Evolutionary conservation across 2,329 filamentous ascomycete genomes (phyloP).

Genomic region (Domatiomyces globalis): DNA sequence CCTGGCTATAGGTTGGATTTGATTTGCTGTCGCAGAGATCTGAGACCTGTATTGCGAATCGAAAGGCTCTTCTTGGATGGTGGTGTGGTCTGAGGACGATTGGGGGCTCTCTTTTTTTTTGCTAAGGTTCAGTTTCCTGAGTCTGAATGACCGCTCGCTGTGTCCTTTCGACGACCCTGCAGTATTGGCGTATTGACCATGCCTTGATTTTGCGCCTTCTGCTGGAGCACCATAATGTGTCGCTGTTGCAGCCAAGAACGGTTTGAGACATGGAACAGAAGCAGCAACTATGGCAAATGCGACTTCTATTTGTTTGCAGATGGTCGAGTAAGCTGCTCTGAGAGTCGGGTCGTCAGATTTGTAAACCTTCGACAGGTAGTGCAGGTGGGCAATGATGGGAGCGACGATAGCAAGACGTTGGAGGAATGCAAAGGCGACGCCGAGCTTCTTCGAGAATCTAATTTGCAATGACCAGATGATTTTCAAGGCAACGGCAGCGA

Average conservation of each 20-base stretch:
- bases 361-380: too few relatives aligned
- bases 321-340: not conserved
- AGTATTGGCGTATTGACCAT: too few relatives aligned
- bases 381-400: not conserved
- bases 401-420: constrained; percentile 25
- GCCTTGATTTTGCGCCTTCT: too few relatives aligned
- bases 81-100: too few relatives aligned
- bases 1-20: too few relatives aligned
- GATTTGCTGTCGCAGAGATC: too few relatives aligned
- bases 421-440: constrained; percentile 24
- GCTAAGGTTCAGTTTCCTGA: too few relatives aligned
- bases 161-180: too few relatives aligned
- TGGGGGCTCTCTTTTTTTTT: too few relatives aligned
- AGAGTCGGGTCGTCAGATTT: not conserved
- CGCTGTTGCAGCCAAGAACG: constrained; percentile 1
- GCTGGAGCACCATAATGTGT: constrained; percentile 3
- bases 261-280: constrained; percentile 1
- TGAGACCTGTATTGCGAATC: too few relatives aligned
- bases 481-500: constrained; percentile 20
- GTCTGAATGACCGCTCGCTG: too few relatives aligned
- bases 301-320: not conserved
- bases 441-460: constrained; percentile 22
- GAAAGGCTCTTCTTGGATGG: too few relatives aligned
- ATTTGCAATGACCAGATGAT: constrained; percentile 24
- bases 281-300: not conserved